Evolutionary conservation across 2,329 filamentous ascomycete species (phyloP).

Genomic region (Epichloe festucae): DNA sequence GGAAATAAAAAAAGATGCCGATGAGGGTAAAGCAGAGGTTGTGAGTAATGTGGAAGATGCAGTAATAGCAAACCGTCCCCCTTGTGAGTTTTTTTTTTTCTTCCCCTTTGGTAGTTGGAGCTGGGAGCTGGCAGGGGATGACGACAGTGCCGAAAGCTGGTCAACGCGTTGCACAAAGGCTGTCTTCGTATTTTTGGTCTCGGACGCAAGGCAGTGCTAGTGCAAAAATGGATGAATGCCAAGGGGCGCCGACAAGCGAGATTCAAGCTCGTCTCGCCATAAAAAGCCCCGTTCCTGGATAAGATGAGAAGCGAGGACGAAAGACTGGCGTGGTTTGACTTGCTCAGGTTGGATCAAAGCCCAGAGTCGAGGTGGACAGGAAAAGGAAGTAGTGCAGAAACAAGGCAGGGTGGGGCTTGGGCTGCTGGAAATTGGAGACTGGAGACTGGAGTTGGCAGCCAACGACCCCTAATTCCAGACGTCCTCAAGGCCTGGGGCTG

Average conservation of each 20-base stretch:
- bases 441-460: too few relatives aligned
- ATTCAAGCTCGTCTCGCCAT: background rate
- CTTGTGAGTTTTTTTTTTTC: background rate
- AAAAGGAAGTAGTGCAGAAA: background rate
- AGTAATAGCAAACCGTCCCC: background rate
- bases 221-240: background rate
- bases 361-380: background rate
- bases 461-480: too few relatives aligned
- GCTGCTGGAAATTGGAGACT: too few relatives aligned
- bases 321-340: background rate
- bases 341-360: background rate
- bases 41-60: background rate
- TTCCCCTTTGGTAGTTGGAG: background rate
- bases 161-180: conserved; percentile 1
- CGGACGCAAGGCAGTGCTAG: conserved; percentile 1
- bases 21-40: background rate
- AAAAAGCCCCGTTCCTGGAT: background rate
- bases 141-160: conserved; percentile 2
- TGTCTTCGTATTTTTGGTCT: background rate
- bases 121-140: conserved; percentile 2
- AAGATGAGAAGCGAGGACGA: background rate
- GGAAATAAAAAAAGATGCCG: background rate
- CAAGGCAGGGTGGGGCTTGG: too few relatives aligned
- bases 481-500: too few relatives aligned
- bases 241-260: conserved; percentile 1